These are phyloP conservation scores for Citrus maxima DNA, from an alignment of 345 rosid genomes.

Conservation along the genomic window DNA sequence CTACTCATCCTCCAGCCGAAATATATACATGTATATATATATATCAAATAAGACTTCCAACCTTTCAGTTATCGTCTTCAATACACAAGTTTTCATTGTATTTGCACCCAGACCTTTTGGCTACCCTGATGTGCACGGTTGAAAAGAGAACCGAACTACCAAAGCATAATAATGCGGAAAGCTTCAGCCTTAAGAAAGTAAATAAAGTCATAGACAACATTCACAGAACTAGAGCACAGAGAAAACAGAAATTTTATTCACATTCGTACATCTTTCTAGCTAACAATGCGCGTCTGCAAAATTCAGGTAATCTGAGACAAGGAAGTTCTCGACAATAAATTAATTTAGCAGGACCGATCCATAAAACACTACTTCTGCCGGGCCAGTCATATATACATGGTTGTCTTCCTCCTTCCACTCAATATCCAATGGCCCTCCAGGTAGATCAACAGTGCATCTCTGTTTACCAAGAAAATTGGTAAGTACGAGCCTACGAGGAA, in stretches of 20 bases:
- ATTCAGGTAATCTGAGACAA: neutral
- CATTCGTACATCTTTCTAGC: neutral
- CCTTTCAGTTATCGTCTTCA: no score
- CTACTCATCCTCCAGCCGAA: no score
- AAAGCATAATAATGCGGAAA: neutral
- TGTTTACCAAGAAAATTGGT: slow-evolving; percentile 21
- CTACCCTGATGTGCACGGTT: neutral
- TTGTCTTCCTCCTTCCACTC: slow-evolving; percentile 91
- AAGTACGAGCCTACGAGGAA: slow-evolving; percentile 3
- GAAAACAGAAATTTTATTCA: neutral
- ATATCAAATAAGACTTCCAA: no score
- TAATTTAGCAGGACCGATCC: slow-evolving; percentile 46
- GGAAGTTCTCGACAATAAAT: neutral
- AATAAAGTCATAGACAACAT: neutral
- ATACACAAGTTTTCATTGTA: no score
- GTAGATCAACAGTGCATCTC: slow-evolving; percentile 85
- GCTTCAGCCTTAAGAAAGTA: neutral
- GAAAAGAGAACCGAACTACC: neutral
- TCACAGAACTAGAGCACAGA: neutral
- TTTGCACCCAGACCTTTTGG: no score
- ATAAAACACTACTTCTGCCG: slow-evolving; percentile 85
- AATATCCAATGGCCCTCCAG: slow-evolving; percentile 89
- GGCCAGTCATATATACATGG: slow-evolving; percentile 92
- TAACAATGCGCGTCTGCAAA: neutral
- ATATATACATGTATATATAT: no score